phyloP scores from a whole-genome alignment of 169 alveolate genomes.

The Plasmodium falciparum region DNA sequence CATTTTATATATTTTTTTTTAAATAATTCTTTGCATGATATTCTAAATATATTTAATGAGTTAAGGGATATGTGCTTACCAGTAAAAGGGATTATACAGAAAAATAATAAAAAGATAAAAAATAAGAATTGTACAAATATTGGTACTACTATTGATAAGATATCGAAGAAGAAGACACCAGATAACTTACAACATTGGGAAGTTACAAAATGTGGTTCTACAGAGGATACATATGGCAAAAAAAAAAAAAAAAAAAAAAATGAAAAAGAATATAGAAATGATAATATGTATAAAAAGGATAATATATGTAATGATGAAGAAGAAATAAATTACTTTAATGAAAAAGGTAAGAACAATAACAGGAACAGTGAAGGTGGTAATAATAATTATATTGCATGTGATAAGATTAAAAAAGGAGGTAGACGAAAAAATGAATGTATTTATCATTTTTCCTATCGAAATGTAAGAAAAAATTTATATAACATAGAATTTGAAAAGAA shows the following conservation, averaged over 20 bases:
- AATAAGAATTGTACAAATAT: neutral
- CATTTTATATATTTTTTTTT: slow-evolving; percentile 74
- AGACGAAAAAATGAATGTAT: too few relatives aligned
- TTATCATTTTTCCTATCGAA: slow-evolving; percentile 11
- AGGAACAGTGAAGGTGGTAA: neutral
- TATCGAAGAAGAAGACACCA: neutral
- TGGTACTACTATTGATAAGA: neutral
- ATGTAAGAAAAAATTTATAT: slow-evolving; percentile 27
- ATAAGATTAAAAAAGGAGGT: too few relatives aligned
- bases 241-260: neutral
- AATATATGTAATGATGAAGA: too few relatives aligned
- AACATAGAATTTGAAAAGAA: slow-evolving; percentile 34
- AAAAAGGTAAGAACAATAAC: neutral
- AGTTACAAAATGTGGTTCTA: neutral
- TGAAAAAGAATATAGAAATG: slow-evolving; percentile 4
- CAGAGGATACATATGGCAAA: slow-evolving; percentile 1
- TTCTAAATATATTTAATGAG: slow-evolving; percentile 23
- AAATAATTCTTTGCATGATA: slow-evolving; percentile 29
- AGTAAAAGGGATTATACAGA: neutral
- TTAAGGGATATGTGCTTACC: neutral
- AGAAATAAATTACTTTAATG: too few relatives aligned
- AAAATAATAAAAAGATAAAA: neutral
- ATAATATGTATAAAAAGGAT: too few relatives aligned
- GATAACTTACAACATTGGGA: neutral
- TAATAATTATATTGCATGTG: neutral